Conservation (phyloP, 2,329 filamentous ascomycete genomes). For the Beauveria medogensis region DNA sequence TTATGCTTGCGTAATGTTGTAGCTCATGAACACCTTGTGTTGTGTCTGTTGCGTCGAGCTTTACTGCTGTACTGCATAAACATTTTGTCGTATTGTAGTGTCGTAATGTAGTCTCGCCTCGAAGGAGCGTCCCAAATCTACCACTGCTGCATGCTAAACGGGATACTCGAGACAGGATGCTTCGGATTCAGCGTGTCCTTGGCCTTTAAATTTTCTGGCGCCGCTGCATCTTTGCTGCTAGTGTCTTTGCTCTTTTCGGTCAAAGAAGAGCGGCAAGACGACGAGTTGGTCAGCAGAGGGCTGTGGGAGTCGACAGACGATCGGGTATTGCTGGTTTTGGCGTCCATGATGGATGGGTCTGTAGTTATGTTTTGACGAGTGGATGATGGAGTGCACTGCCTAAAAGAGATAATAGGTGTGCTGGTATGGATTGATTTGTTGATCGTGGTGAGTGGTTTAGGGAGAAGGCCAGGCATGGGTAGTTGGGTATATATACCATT, state of each 20-base stretch:
- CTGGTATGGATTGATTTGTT: background rate
- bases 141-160: background rate
- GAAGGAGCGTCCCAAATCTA: background rate
- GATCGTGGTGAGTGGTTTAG: background rate
- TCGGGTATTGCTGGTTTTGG: background rate
- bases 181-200: background rate
- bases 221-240: background rate
- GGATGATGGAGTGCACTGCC: too few species aligned
- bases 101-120: background rate
- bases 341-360: background rate
- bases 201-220: background rate
- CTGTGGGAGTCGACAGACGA: slow-evolving; percentile 1
- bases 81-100: background rate
- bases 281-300: background rate
- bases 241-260: too few species aligned
- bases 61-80: too few species aligned
- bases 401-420: too few species aligned
- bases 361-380: background rate
- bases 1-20: too few species aligned
- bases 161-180: background rate
- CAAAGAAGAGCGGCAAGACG: background rate
- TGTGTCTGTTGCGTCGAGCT: too few species aligned
- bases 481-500: background rate
- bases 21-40: too few species aligned
- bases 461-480: background rate